Evolutionary conservation across 768 basidiomycete species (phyloP), one percentile per base, ranked within the genome.

Genomic region (Amanita pallidorosea): DNA sequence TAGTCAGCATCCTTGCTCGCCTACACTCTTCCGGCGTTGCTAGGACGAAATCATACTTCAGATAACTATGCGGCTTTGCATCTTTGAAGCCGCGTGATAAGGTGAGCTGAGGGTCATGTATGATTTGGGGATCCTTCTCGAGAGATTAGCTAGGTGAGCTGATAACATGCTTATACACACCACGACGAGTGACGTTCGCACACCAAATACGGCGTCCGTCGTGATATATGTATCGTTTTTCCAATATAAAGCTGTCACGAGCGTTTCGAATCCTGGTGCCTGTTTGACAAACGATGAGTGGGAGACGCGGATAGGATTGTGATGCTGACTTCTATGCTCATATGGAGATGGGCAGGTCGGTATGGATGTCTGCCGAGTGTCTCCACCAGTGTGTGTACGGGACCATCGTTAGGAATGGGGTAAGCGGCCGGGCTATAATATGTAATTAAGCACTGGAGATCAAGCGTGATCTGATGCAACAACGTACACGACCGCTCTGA

Each of bases 171-270:
- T 3, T 2, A 27, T 5, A 27, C 27, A 5, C 27, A 27, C 27
- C 56, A 88, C 77, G 17, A 90, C 74, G 23, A 93, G 70, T 5
- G 84, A 87, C 44, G 76, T 74, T 64, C 88, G 88, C 20, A 87
- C 88, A 8, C 90, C 88, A 63, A 91, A 90, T 2, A 91, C 87
- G 9, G 77, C 72, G 60, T 92, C 89, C 53, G 80, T 87, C 5
- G 64, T 65, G 20, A 91, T 53, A 58, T 76, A 90, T 2, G 69
- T 62, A 56, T 88, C 85, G 4, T 79, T 81, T 50, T 83, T 77
- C 12, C 83, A 80, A 62, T 86, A 93, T 8, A 90, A 62, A 1
- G 88, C 80, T 0, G 88, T 91, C 15, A 73, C 67, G 18, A 93
- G 76, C 40, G 77, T 83, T 60, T 80, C 80, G 63, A 72, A 90